A percentile compares a stretch with the other conserved stretches of the same genome.
These are phyloP conservation scores for Coniochaeta pulveracea DNA, from an alignment of 2,329 filamentous ascomycete species.

Conservation along the genomic window DNA sequence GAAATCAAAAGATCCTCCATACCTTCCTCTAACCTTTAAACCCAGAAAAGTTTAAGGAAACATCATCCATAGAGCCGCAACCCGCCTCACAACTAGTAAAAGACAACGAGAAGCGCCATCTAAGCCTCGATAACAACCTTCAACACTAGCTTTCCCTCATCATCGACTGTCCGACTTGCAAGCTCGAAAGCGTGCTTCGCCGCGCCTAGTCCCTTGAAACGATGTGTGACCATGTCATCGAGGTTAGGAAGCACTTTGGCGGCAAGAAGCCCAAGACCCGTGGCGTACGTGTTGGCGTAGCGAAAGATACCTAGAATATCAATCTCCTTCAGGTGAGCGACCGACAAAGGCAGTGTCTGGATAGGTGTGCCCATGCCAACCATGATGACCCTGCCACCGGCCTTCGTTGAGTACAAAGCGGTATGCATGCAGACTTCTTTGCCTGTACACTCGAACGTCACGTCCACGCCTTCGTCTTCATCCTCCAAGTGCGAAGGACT, in stretches of 20 bases:
- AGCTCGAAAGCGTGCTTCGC: constrained; percentile 58
- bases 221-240: constrained; percentile 63
- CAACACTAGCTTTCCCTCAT: constrained; percentile 55
- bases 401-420: constrained; percentile 57
- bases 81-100: too few species aligned
- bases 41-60: too few species aligned
- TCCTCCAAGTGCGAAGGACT: constrained; percentile 27
- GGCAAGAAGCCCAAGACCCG: constrained; percentile 53
- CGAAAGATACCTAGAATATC: constrained; percentile 71
- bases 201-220: constrained; percentile 52
- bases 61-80: too few species aligned
- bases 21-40: too few species aligned
- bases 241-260: constrained; percentile 47
- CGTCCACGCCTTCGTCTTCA: constrained; percentile 55
- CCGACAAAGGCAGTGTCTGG: constrained; percentile 62
- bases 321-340: constrained; percentile 62
- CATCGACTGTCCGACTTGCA: constrained; percentile 56
- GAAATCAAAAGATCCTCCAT: too few species aligned
- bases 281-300: constrained; percentile 65
- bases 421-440: constrained; percentile 67
- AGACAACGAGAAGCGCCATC: not conserved
- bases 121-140: constrained; percentile 57
- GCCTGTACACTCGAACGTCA: constrained; percentile 68
- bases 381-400: constrained; percentile 63
- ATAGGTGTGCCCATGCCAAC: constrained; percentile 73